These are phyloP conservation scores for Rutstroemia sp. DNA, from an alignment of 2,329 filamentous ascomycete species.

Conservation along the genomic window DNA sequence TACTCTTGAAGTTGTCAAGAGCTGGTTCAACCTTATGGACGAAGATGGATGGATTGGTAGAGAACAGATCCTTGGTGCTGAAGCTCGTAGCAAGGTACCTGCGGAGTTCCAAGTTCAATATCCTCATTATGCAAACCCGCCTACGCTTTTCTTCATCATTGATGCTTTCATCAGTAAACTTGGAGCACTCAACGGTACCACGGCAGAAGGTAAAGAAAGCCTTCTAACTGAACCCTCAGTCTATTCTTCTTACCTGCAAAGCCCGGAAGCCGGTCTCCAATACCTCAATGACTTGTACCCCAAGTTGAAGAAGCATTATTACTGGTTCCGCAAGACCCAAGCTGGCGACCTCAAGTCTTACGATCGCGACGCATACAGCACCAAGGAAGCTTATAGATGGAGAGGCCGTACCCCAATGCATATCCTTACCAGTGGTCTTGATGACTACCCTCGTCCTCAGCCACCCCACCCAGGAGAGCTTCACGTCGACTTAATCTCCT, in stretches of 20 bases:
- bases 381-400: slow-evolving; percentile 93
- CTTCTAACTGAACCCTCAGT: slow-evolving; percentile 39
- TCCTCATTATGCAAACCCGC: slow-evolving; percentile 94
- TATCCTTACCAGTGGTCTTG: slow-evolving; percentile 85
- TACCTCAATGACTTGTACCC: slow-evolving; percentile 78
- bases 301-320: slow-evolving; percentile 78
- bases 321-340: slow-evolving; percentile 94
- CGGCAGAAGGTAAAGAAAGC: slow-evolving; percentile 36
- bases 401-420: slow-evolving; percentile 80
- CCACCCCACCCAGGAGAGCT: slow-evolving; percentile 94
- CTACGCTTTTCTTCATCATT: slow-evolving; percentile 85
- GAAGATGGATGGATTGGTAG: slow-evolving; percentile 96
- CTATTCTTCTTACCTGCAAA: slow-evolving; percentile 58
- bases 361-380: slow-evolving; percentile 79
- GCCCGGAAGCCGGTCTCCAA: slow-evolving; percentile 57
- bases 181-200: slow-evolving; percentile 44
- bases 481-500: slow-evolving; percentile 88
- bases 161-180: slow-evolving; percentile 79
- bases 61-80: slow-evolving; percentile 86
- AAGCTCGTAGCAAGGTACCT: slow-evolving; percentile 93
- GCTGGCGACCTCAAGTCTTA: slow-evolving; percentile 84
- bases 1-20: slow-evolving; percentile 78
- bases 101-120: slow-evolving; percentile 91
- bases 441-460: slow-evolving; percentile 91
- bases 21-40: slow-evolving; percentile 95